These are phyloP conservation scores for Porodaedalea pini DNA, from an alignment of 1,284 basidiomycete species.

Conservation along the genomic window DNA sequence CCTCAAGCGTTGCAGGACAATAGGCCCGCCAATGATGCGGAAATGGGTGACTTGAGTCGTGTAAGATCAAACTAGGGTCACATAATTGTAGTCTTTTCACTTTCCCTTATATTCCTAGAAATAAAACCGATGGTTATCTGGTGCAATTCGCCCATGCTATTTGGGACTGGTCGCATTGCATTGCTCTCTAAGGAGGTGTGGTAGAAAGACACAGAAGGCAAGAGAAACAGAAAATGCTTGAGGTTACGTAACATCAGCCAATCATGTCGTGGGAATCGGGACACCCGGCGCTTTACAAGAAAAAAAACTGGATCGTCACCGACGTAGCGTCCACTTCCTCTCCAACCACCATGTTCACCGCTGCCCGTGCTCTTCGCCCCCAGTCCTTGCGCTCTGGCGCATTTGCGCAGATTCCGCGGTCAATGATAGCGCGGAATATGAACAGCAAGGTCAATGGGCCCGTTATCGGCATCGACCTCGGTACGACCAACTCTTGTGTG, in stretches of 20 bases:
- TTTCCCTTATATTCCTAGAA: no score
- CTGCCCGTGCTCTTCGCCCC: slow-evolving; percentile 54
- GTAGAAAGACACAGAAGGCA: not conserved
- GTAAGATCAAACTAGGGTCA: not conserved
- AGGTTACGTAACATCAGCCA: not conserved
- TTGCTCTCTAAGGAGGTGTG: no score
- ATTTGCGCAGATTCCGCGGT: slow-evolving; percentile 63
- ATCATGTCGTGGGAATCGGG: slow-evolving; percentile 6
- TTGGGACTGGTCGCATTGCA: no score
- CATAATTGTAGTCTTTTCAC: no score
- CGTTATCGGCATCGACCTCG: slow-evolving; percentile 82
- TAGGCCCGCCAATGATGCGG: slow-evolving; percentile 1
- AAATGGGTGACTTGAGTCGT: not conserved
- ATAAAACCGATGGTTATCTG: no score
- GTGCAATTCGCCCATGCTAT: no score
- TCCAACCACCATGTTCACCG: slow-evolving; percentile 61
- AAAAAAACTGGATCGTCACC: slow-evolving; percentile 16
- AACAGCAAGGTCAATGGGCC: slow-evolving; percentile 80
- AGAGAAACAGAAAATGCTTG: not conserved
- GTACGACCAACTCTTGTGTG: slow-evolving; percentile 91
- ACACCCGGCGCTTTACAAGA: slow-evolving; percentile 3
- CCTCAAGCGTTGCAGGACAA: not conserved
- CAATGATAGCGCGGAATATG: slow-evolving; percentile 75
- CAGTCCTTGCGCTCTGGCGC: slow-evolving; percentile 57
- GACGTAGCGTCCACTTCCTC: slow-evolving; percentile 26